Percentiles rank a stretch among this genome's conserved stretches.
Evolutionary conservation across 2,329 filamentous ascomycete species (phyloP).

Genomic region (Lasiodiplodia citricola): DNA sequence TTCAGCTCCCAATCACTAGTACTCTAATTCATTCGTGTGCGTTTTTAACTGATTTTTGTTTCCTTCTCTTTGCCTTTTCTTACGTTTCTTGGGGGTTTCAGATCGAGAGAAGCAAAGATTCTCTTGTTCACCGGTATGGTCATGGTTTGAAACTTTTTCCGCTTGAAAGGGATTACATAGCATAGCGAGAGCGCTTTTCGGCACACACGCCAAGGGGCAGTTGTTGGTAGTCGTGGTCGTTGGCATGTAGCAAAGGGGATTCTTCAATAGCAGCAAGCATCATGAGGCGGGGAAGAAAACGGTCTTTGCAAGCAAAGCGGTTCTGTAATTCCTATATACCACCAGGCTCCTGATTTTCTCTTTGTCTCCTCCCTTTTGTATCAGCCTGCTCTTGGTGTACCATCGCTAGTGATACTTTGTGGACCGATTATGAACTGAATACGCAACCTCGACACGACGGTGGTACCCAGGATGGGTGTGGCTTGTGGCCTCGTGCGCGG

Average conservation of each 20-base stretch:
- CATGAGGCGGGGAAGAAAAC: not conserved
- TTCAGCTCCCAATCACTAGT: not conserved
- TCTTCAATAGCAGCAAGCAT: not conserved
- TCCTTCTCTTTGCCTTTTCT: not conserved
- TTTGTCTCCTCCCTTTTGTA: not conserved
- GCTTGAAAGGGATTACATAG: not conserved
- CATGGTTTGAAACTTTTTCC: not conserved
- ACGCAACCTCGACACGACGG: conserved; percentile 6
- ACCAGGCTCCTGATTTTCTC: not conserved
- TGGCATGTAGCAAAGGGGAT: not conserved
- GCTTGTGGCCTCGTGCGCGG: not conserved
- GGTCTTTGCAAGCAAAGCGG: not conserved
- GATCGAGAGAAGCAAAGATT: not conserved
- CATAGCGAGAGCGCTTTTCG: conserved; percentile 2
- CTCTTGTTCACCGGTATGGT: not conserved
- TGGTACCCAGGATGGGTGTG: conserved; percentile 7
- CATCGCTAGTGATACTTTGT: not conserved
- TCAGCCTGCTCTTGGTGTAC: not conserved
- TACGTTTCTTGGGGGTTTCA: not conserved
- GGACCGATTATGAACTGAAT: not conserved
- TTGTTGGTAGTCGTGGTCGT: not conserved
- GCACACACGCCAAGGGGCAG: not conserved
- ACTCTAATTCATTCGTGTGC: not conserved
- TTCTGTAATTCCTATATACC: not conserved
- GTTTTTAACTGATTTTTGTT: not conserved